Percentiles rank a stretch among this genome's conserved stretches.
Evolutionary conservation across 2,329 filamentous ascomycete species (phyloP).

Genomic region (Blastomyces parvus): DNA sequence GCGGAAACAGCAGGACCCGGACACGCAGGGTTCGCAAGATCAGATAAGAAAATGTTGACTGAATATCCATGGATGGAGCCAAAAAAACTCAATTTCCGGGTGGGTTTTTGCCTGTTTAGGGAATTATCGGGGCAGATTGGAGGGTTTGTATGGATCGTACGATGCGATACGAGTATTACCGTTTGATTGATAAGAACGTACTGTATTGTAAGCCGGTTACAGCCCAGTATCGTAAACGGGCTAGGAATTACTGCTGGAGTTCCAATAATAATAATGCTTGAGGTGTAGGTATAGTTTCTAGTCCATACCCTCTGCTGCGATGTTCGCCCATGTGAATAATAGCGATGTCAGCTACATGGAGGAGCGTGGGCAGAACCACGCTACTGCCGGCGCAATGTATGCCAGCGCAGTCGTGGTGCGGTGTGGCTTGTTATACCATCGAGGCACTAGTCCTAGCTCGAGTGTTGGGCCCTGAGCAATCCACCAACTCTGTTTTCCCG

Average conservation of each 20-base stretch:
- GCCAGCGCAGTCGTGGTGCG: neutral
- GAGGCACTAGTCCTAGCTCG: neutral
- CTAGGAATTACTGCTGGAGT: neutral
- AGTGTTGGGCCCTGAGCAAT: neutral
- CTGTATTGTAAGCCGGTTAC: no score
- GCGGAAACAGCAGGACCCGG: neutral
- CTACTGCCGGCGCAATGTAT: neutral
- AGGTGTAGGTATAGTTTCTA: neutral
- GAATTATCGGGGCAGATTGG: neutral
- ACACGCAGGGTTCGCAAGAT: neutral
- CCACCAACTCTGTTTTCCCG: neutral
- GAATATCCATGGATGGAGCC: neutral
- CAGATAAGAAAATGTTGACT: neutral
- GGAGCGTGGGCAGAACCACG: no score
- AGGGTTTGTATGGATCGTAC: neutral
- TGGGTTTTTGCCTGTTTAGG: neutral
- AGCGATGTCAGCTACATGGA: no score
- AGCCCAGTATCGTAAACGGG: neutral
- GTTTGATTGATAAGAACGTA: slow-evolving; percentile 1
- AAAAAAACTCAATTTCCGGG: neutral
- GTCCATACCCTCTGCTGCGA: neutral
- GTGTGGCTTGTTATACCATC: neutral
- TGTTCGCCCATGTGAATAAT: no score
- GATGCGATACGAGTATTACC: neutral
- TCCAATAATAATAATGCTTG: neutral